Evolutionary conservation across 352 stramenopile species (phyloP), one percentile per base, ranked within the genome.

Genomic region (Pythium periplocum): DNA sequence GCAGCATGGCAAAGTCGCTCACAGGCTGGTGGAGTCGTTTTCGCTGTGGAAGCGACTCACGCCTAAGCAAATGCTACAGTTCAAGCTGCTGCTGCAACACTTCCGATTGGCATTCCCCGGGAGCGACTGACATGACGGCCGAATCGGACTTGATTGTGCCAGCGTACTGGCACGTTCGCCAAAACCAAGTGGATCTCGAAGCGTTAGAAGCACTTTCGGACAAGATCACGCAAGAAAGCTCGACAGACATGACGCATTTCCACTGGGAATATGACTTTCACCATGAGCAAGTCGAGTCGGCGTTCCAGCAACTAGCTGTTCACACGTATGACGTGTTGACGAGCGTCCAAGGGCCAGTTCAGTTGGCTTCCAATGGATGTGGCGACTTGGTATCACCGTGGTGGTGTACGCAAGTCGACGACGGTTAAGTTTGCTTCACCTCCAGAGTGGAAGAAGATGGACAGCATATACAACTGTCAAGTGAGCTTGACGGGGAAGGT

Each of bases 251-350:
- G 34, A 34, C 54, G 2, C 53, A 17, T 9, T 45, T 67, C 9
- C 40, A 45, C 26, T 71, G 63, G 58, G 53, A 71, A 17, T 71
- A 67, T 40, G 46, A 53, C 4, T 71, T 71, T 33, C n/a, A 26
- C 17, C 17, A 26, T 26, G 17, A 26, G 0, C 17, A 38, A n/a
- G 48, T 40, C 11, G 45, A 54, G 2, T 46, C 64, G 4, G 58
- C 63, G 1, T 67, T 62, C 9, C 58, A 71, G 12, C 54, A 67
- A 12, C 44, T 67, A n/a, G 58, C 51, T 1, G 55, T 71, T 30
- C 31, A 42, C 3, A 64, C 32, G 9, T 62, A 62, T 48, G 17
- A 26, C 17, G 17, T 26, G 17, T 26, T 26, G n/a, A n/a, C n/a
- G n/a, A 26, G 17, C 17, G 17, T 26, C 17, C 0, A 26, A 26